These are phyloP conservation scores for Amaranthus palmeri DNA, from an alignment of 148 eudicot genomes.

Conservation along the genomic window DNA sequence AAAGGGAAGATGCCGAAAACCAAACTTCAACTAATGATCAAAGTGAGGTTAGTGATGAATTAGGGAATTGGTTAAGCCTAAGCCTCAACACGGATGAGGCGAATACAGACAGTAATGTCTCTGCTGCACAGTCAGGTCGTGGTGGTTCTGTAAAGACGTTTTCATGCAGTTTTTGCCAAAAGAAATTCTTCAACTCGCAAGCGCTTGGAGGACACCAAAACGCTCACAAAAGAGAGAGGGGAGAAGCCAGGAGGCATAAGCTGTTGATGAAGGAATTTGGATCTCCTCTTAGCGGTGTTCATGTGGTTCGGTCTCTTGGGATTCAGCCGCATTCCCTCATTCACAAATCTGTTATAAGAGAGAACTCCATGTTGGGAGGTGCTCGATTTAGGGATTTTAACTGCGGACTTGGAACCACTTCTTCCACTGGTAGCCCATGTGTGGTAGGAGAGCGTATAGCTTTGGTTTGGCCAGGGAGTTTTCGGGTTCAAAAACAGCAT, in stretches of 20 bases:
- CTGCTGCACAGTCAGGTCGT: background rate
- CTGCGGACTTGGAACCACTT: constrained; percentile 5
- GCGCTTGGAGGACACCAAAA: constrained; percentile 35
- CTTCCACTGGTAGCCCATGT: background rate
- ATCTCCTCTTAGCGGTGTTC: background rate
- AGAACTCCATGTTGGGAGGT: constrained; percentile 9
- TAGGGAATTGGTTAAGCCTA: constrained; percentile 26
- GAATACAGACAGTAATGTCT: background rate
- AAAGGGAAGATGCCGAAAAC: constrained; percentile 12
- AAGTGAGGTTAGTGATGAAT: background rate
- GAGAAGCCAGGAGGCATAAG: constrained; percentile 30
- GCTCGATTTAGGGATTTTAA: constrained; percentile 10
- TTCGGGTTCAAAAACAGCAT: constrained; percentile 13
- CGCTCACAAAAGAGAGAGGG: constrained; percentile 33
- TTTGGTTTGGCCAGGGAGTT: constrained; percentile 31
- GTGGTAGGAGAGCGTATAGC: background rate
- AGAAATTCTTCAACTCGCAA: constrained; percentile 28
- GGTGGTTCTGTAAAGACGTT: constrained; percentile 13
- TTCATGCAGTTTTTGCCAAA: constrained; percentile 24
- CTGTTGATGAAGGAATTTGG: constrained; percentile 28
- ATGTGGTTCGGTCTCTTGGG: constrained; percentile 22
- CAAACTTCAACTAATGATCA: background rate
- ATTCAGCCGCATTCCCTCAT: constrained; percentile 31
- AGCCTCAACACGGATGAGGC: constrained; percentile 13
- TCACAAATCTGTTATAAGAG: constrained; percentile 18